Evolutionary conservation across 2,329 filamentous ascomycete species (phyloP), one percentile per base, ranked within the genome.

Genomic region (Mycocentrospora acerina): DNA sequence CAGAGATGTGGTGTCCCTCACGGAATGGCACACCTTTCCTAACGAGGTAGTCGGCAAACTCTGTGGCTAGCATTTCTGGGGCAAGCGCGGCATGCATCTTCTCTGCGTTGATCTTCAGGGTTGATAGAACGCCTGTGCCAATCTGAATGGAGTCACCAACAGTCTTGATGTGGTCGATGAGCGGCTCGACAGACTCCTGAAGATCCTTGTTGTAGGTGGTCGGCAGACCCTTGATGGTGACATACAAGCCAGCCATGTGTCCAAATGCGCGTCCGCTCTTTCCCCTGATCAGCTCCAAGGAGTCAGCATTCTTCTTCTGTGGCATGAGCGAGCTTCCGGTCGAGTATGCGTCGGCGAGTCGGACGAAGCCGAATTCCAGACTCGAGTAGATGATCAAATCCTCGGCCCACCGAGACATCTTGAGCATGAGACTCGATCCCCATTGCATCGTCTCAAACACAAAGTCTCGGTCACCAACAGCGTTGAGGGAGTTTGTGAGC

Each of bases 121-220:
- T 94, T 1, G 81, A 80, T 4, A 95, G 74, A 4, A 94, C 85
- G 37, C 90, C 86, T 16, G 86, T 86, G 18, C 87, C 86, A 55
- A 95, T 95, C 66, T 85, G 82, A 37, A 94, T 78, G 60, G 85
- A 89, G 73, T 94, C 86, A 40, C 78, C 79, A 46, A 93, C 77
- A 5, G 88, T 91, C 77, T 90, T 87, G 68, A 90, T 80, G 64
- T 84, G 81, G 67, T 94, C 88, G 32, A 95, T 79, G 71, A 95
- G 81, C n/a, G 86, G 85, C 74, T 94, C 86, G 46, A 88, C 83
- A 42, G 81, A 85, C 71, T 95, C 89, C 69, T 95, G 88, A n/a
- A 94, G 70, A 66, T 95, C 88, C 71, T 94, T 95, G 75, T 94
- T 91, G 75, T 94, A 94, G 3, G 86, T 89, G 29, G 80, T 86